Conservation (phyloP, 2,329 filamentous ascomycete species). For the Scleromitrula shiraiana region DNA sequence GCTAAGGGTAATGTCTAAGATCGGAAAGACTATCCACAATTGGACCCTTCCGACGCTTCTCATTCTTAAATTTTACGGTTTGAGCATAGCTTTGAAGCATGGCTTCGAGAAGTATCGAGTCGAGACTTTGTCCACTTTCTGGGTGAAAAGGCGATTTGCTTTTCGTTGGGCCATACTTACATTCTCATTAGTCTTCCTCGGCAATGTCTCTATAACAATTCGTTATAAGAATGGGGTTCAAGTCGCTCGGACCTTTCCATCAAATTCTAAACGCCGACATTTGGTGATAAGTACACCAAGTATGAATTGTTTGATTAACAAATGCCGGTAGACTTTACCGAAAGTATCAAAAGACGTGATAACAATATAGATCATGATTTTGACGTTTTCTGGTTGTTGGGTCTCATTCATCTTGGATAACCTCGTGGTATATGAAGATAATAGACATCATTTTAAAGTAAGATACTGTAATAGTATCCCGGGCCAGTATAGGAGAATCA, state of each 20-base stretch:
- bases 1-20: slow-evolving; percentile 4
- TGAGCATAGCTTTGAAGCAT: neutral
- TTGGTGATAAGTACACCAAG: no score
- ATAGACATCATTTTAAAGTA: neutral
- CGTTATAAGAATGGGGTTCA: neutral
- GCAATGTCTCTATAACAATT: neutral
- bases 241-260: neutral
- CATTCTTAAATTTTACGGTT: neutral
- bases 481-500: neutral
- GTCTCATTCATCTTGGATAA: neutral
- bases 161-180: no score
- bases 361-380: slow-evolving; percentile 1
- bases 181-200: no score
- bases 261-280: neutral
- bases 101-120: neutral
- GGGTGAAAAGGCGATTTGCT: neutral
- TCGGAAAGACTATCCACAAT: neutral
- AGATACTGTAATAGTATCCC: neutral
- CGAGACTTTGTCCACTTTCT: neutral
- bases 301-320: no score
- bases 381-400: slow-evolving; percentile 2
- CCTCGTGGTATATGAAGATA: neutral
- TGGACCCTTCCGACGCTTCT: neutral
- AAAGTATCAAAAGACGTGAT: neutral
- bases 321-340: slow-evolving; percentile 5